A percentile compares a stretch with the other conserved stretches of the same genome.
These are phyloP conservation scores for Xerophyta viscosa DNA, from an alignment of 106 monocot species.

Conservation along the genomic window DNA sequence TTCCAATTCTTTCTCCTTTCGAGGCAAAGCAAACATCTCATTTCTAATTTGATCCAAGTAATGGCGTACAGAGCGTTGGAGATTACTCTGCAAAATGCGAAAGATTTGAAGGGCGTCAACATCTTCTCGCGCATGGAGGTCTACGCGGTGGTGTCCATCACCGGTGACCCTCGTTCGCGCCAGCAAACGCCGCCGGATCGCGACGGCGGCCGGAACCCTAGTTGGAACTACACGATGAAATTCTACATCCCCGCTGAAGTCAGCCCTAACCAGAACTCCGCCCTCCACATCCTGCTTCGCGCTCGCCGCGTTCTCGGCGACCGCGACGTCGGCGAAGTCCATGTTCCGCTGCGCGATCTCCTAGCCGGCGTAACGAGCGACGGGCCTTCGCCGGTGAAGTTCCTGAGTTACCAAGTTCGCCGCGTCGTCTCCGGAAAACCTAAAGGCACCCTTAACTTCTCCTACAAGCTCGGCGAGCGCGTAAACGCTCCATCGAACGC, in stretches of 20 bases:
- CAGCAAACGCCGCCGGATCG: conserved; percentile 49
- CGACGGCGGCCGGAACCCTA: conserved; percentile 49
- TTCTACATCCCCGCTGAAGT: conserved; percentile 40
- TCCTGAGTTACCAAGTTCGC: conserved; percentile 63
- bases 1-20: no score
- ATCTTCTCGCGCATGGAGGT: conserved; percentile 44
- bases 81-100: conserved; percentile 51
- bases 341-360: conserved; percentile 57
- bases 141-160: conserved; percentile 50
- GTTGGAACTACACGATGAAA: conserved; percentile 54
- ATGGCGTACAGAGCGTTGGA: conserved; percentile 16
- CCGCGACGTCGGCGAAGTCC: conserved; percentile 86
- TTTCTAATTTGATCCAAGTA: no score
- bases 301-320: conserved; percentile 53
- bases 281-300: conserved; percentile 47
- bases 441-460: conserved; percentile 70
- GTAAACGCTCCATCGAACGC: not conserved
- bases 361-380: conserved; percentile 13
- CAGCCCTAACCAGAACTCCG: not conserved
- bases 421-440: conserved; percentile 31
- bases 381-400: conserved; percentile 4
- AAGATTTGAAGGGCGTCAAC: conserved; percentile 56
- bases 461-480: conserved; percentile 57
- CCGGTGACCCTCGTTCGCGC: conserved; percentile 36
- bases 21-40: no score